Conservation (phyloP, 2,329 filamentous ascomycete genomes). For the Talaromyces sp. region DNA sequence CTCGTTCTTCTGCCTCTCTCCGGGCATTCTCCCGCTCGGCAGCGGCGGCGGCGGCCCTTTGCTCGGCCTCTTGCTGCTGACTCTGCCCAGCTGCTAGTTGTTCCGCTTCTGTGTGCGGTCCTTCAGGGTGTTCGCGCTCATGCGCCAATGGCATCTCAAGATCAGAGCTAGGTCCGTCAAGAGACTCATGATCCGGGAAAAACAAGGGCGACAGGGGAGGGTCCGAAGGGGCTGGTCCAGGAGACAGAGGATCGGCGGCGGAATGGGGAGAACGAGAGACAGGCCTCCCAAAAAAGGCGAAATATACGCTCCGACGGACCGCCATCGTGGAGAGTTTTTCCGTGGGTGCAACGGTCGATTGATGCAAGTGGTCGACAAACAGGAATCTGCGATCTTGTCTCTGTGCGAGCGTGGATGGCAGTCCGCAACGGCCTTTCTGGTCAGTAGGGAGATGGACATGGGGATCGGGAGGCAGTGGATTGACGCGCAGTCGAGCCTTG, state of each 20-base stretch:
- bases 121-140: too few relatives aligned
- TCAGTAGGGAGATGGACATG: background rate
- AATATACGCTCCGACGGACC: background rate
- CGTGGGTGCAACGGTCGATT: background rate
- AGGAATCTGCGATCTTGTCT: background rate
- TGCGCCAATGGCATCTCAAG: background rate
- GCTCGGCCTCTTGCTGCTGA: too few relatives aligned
- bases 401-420: background rate
- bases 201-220: background rate
- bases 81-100: too few relatives aligned
- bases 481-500: background rate
- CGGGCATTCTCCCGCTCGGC: too few relatives aligned
- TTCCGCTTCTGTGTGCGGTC: too few relatives aligned
- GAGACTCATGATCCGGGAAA: background rate
- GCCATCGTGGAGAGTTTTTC: background rate
- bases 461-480: background rate
- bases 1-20: too few relatives aligned
- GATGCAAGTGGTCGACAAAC: background rate
- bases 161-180: background rate
- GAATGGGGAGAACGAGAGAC: background rate
- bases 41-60: too few relatives aligned
- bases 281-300: background rate
- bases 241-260: background rate
- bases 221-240: background rate
- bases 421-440: background rate